Conservation (phyloP, 768 basidiomycete genomes). For the Kwoniella botswanensis region DNA sequence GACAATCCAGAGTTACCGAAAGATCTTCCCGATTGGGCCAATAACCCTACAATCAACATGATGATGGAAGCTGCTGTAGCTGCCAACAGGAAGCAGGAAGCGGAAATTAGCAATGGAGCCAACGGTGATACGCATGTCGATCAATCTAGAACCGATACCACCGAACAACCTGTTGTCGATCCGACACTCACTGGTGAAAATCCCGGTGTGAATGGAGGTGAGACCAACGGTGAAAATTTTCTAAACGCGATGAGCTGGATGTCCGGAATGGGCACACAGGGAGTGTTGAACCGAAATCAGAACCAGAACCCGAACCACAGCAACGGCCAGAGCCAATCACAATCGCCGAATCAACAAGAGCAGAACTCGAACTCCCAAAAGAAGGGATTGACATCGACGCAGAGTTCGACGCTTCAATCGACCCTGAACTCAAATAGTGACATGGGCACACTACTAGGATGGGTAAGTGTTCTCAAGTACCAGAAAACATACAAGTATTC, state of each 20-base stretch:
- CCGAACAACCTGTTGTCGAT: conserved; percentile 7
- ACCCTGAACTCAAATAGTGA: conserved; percentile 17
- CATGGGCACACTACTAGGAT: conserved; percentile 5
- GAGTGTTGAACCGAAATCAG: conserved; percentile 24
- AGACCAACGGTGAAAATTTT: conserved; percentile 39
- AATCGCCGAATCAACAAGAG: conserved; percentile 11
- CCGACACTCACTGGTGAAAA: conserved; percentile 20
- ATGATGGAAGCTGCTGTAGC: conserved; percentile 42
- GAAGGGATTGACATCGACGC: conserved; percentile 14
- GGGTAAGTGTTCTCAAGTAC: background rate
- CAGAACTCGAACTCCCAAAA: conserved; percentile 20
- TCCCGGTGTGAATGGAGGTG: background rate
- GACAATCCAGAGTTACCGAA: conserved; percentile 22
- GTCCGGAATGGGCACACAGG: conserved; percentile 30
- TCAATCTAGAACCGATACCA: no score
- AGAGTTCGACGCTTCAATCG: conserved; percentile 15
- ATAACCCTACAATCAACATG: conserved; percentile 41
- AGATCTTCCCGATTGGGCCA: conserved; percentile 39
- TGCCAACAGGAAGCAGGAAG: conserved; percentile 21
- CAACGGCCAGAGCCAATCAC: conserved; percentile 5
- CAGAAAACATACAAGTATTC: background rate
- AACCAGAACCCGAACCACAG: conserved; percentile 11
- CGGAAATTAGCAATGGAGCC: background rate
- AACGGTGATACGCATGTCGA: background rate
- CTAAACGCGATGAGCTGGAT: conserved; percentile 48